Evolutionary conservation across 768 basidiomycete species (phyloP).

Genomic region (Mycena olivaceomarginata): DNA sequence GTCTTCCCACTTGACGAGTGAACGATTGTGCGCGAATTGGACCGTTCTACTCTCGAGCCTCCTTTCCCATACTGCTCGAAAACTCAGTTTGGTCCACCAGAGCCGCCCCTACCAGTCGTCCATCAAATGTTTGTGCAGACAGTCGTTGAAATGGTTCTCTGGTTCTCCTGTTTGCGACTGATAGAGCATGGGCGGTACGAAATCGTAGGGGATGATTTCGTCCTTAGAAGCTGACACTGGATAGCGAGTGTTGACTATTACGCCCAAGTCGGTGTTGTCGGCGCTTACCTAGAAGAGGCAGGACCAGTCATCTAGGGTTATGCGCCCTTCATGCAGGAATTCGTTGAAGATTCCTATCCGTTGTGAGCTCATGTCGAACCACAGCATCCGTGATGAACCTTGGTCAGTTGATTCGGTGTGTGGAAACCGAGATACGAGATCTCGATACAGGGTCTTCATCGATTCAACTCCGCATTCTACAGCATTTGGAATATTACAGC

Average conservation of each 20-base stretch:
- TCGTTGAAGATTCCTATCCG: constrained; percentile 43
- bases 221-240: constrained; percentile 29
- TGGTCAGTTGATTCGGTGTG: constrained; percentile 24
- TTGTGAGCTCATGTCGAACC: too few species aligned
- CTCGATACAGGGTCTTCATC: constrained; percentile 35
- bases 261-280: constrained; percentile 21
- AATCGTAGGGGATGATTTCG: constrained; percentile 33
- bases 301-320: constrained; percentile 40
- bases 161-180: too few species aligned
- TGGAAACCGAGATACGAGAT: constrained; percentile 20
- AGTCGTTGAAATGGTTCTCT: constrained; percentile 37
- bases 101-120: constrained; percentile 39
- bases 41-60: constrained; percentile 3
- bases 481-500: too few species aligned
- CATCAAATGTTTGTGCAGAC: constrained; percentile 25
- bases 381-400: too few species aligned
- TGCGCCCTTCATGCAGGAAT: constrained; percentile 33
- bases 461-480: too few species aligned
- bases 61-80: constrained; percentile 13
- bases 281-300: constrained; percentile 42
- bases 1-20: constrained; percentile 17
- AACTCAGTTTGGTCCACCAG: constrained; percentile 32
- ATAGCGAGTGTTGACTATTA: constrained; percentile 34
- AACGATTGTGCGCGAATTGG: constrained; percentile 20
- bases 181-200: background rate